phyloP scores from a whole-genome alignment of 805 yeast genomes.

The Torulaspora microellipsoides region DNA sequence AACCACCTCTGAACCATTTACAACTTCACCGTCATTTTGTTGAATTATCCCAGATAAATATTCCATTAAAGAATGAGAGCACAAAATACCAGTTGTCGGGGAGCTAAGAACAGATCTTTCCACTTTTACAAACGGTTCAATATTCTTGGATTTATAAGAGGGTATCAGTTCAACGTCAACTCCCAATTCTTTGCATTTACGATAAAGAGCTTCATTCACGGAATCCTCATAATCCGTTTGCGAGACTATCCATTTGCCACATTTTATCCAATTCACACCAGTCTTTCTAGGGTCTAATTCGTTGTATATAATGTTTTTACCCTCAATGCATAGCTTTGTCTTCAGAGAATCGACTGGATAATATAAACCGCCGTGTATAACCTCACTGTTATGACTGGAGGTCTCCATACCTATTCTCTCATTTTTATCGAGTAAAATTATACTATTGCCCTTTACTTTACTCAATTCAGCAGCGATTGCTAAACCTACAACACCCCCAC shows the following conservation, averaged over 20 bases:
- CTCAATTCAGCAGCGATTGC: constrained; percentile 73
- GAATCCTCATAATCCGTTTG: constrained; percentile 62
- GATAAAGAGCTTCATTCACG: constrained; percentile 50
- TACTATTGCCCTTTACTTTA: constrained; percentile 42
- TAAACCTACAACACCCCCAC: constrained; percentile 82
- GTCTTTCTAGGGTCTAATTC: constrained; percentile 36
- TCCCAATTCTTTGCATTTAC: constrained; percentile 46
- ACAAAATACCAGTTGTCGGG: constrained; percentile 80
- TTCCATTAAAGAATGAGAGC: constrained; percentile 72
- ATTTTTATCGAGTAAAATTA: constrained; percentile 68
- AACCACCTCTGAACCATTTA: constrained; percentile 55
- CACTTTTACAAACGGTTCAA: constrained; percentile 69
- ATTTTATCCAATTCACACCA: constrained; percentile 54
- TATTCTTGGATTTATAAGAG: constrained; percentile 38
- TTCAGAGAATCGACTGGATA: constrained; percentile 68
- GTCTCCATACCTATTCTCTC: constrained; percentile 69
- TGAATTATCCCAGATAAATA: constrained; percentile 54
- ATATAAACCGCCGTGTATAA: constrained; percentile 86
- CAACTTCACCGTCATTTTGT: constrained; percentile 57
- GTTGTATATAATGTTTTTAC: constrained; percentile 63
- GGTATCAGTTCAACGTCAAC: constrained; percentile 59
- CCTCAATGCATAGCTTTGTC: constrained; percentile 65
- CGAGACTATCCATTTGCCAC: constrained; percentile 89
- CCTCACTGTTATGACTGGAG: constrained; percentile 87
- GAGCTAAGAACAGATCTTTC: constrained; percentile 58